These are phyloP conservation scores for Plenodomus tracheiphilus DNA, from an alignment of 2,329 filamentous ascomycete species.

Conservation along the genomic window DNA sequence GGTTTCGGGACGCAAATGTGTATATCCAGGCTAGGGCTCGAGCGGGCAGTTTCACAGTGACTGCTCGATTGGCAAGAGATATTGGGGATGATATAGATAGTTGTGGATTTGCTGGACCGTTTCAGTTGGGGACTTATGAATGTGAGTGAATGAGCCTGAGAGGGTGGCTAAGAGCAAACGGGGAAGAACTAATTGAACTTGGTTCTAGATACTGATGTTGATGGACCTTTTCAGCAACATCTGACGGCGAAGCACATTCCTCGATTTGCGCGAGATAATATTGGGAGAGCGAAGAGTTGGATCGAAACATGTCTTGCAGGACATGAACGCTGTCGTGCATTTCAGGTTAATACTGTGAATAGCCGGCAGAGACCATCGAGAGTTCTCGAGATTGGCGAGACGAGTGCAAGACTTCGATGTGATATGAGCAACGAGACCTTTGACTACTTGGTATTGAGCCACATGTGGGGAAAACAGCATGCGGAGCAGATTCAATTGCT, in stretches of 20 bases:
- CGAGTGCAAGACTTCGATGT: slow-evolving; percentile 1
- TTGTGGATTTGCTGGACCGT: too few relatives aligned
- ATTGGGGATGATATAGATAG: too few relatives aligned
- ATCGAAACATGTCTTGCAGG: slow-evolving; percentile 2
- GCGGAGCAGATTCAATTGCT: background rate
- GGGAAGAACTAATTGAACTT: too few relatives aligned
- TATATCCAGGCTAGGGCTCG: too few relatives aligned
- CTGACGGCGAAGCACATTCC: slow-evolving; percentile 1
- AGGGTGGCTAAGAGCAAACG: background rate
- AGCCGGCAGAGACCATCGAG: slow-evolving; percentile 6
- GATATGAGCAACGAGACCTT: slow-evolving; percentile 2
- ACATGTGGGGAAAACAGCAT: slow-evolving; percentile 12
- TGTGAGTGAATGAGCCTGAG: background rate
- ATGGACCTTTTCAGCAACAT: slow-evolving; percentile 2
- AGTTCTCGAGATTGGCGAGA: slow-evolving; percentile 2
- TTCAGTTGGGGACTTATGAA: background rate
- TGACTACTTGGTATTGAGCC: slow-evolving; percentile 11
- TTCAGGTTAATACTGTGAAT: slow-evolving; percentile 3
- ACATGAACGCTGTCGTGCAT: slow-evolving; percentile 4
- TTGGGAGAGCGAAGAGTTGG: slow-evolving; percentile 6
- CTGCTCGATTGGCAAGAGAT: too few relatives aligned
- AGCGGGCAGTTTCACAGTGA: too few relatives aligned
- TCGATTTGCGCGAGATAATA: slow-evolving; percentile 3
- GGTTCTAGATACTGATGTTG: too few relatives aligned
- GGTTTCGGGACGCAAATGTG: too few relatives aligned